A percentile compares a stretch with the other conserved stretches of the same genome.
Conservation (phyloP, 495 filamentous ascomycete genomes). For the Lasiosphaeria miniovina region DNA sequence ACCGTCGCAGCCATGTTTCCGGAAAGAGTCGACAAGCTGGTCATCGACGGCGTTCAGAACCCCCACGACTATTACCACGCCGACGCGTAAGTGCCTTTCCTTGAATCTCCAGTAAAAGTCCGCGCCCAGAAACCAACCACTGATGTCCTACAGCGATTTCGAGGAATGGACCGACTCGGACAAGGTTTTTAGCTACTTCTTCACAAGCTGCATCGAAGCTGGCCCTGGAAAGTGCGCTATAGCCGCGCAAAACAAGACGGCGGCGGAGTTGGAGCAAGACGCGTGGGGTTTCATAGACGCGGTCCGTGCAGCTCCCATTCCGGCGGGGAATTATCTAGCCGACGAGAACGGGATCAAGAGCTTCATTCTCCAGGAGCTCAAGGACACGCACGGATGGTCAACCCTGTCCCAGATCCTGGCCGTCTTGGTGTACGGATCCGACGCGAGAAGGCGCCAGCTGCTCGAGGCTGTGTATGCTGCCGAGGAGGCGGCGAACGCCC, state of each 20-base stretch:
- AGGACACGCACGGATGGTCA: constrained; percentile 25
- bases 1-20: constrained; percentile 46
- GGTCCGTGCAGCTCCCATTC: constrained; percentile 29
- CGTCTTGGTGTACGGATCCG: constrained; percentile 21
- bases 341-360: constrained; percentile 27
- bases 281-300: constrained; percentile 28
- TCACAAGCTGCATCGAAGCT: constrained; percentile 24
- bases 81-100: constrained; percentile 15
- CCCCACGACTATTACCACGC: constrained; percentile 40
- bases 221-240: not conserved
- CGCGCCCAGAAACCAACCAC: not conserved
- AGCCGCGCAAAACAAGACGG: constrained; percentile 26
- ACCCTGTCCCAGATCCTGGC: constrained; percentile 21
- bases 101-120: not conserved
- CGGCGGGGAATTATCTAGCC: constrained; percentile 17
- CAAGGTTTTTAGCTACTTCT: constrained; percentile 31
- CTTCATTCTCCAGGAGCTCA: constrained; percentile 24
- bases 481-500: constrained; percentile 7
- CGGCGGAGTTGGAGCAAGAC: constrained; percentile 32
- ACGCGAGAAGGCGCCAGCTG: not conserved
- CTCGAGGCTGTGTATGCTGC: not conserved
- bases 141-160: constrained; percentile 14
- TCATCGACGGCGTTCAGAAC: constrained; percentile 44
- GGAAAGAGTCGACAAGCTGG: constrained; percentile 39
- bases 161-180: constrained; percentile 33